These are phyloP conservation scores for Sordaria brevicollis DNA, from an alignment of 495 filamentous ascomycete species.

Conservation along the genomic window DNA sequence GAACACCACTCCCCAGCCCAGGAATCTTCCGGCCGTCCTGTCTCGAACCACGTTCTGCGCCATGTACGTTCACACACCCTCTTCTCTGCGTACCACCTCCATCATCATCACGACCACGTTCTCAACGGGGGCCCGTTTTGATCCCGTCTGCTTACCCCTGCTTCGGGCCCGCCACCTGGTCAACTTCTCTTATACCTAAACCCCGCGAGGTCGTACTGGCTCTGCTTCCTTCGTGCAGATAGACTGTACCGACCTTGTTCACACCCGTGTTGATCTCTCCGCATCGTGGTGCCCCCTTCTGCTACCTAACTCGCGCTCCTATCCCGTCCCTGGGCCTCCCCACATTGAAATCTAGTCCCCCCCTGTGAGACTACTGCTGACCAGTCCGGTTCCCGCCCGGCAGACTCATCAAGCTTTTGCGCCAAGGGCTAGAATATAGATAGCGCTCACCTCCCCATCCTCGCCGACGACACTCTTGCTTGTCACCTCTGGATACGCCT, in stretches of 20 bases:
- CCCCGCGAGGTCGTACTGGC: conserved; percentile 30
- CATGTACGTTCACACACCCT: conserved; percentile 19
- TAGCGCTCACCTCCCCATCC: conserved; percentile 23
- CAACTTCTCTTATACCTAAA: conserved; percentile 20
- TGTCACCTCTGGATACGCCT: conserved; percentile 23
- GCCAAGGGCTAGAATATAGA: conserved; percentile 33
- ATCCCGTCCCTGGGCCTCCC: conserved; percentile 28
- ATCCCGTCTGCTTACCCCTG: conserved; percentile 16
- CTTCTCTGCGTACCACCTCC: conserved; percentile 12
- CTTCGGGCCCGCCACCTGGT: conserved; percentile 13
- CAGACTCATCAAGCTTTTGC: conserved; percentile 19
- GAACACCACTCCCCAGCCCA: neutral
- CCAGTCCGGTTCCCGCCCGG: conserved; percentile 19
- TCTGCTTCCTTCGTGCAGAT: conserved; percentile 26
- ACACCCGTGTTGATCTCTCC: conserved; percentile 34
- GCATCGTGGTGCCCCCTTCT: conserved; percentile 32
- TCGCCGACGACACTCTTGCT: conserved; percentile 28
- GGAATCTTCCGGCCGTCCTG: neutral
- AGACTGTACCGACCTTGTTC: conserved; percentile 23
- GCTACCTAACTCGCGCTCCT: conserved; percentile 32
- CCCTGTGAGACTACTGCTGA: conserved; percentile 35
- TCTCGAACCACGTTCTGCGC: conserved; percentile 10
- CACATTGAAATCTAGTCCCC: conserved; percentile 32
- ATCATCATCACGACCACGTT: conserved; percentile 13
- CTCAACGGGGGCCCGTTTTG: conserved; percentile 20